Base-by-base conservation (phyloP, 139 green algal genomes). In the Chlorella sp. region DNA sequence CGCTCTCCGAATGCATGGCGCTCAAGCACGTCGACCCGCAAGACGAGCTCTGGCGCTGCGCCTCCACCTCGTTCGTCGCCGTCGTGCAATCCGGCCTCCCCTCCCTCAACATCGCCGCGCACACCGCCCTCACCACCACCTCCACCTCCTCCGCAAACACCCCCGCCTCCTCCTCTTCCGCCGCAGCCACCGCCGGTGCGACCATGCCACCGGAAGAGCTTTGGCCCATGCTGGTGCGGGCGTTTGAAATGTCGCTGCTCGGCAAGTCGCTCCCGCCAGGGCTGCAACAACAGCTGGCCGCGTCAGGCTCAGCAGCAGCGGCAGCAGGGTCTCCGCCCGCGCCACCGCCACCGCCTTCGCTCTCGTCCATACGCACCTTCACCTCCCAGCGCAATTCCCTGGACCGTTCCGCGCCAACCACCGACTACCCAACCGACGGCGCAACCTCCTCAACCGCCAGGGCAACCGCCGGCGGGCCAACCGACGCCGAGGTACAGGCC, bases 1-100 rank as follows among this genome's bases (percentile, higher is more conserved):
- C 71, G 1, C 79, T 96, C 27, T 80, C 77, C 10, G 69, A 85
- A 62, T 93, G 90, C 83, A 90, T 94, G 81, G 89, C 82, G 29
- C 59, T 62, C 30, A 67, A 76, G 1, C 78, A 87, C 67, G 26
- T 89, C 33, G 63, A 70, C 29, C 49, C 63, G 4, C 24, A 6
- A 30, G 75, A 82, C 10, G 71, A 77, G 6, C 82, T 96, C n/a
- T 96, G 91, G 91, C 82, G 86, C 1, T 34, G 77, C 3, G 80
- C 88, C 23, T 82, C 84, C 2, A 50, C 61, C 26, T 80, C 80
- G 5, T 91, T 95, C 62, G 85, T 83, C 3, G 65, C 72, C 1
- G 81, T 93, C 2, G 84, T 94, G 33, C 71, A 77, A 36, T 73
- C 75, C 0, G 90, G 91, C 1, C 71, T 95, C 59, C 86, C 88